These are phyloP conservation scores for Tricholoma hemisulphureum DNA, from an alignment of 768 basidiomycete species.

Conservation along the genomic window DNA sequence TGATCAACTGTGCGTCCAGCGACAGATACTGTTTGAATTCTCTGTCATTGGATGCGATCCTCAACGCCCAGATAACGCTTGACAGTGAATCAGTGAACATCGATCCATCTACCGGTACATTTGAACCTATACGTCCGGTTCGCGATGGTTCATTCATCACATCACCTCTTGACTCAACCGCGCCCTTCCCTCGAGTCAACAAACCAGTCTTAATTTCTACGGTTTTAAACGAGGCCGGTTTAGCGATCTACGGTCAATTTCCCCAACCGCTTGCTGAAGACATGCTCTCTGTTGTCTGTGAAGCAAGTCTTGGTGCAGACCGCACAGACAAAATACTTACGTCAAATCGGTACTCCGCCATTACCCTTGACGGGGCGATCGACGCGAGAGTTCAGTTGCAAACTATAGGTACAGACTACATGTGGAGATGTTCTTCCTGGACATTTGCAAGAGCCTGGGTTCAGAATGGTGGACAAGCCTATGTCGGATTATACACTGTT, in stretches of 20 bases:
- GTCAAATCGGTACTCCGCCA: constrained; percentile 46
- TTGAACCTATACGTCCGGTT: constrained; percentile 65
- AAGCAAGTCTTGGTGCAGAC: constrained; percentile 43
- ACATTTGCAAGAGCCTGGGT: constrained; percentile 70
- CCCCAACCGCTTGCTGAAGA: constrained; percentile 36
- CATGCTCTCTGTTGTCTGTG: constrained; percentile 38
- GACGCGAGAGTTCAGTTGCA: constrained; percentile 61
- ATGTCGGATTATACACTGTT: constrained; percentile 60
- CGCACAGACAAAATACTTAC: constrained; percentile 43
- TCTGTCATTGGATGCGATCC: constrained; percentile 49
- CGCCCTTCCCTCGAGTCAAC: constrained; percentile 54
- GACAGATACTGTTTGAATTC: constrained; percentile 50
- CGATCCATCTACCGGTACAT: constrained; percentile 51
- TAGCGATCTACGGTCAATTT: constrained; percentile 52
- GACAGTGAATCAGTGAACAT: constrained; percentile 40
- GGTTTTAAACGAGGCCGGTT: constrained; percentile 69
- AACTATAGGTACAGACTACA: constrained; percentile 61
- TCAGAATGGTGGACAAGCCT: constrained; percentile 61
- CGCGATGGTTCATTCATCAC: constrained; percentile 69
- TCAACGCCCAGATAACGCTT: constrained; percentile 52
- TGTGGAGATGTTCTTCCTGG: constrained; percentile 72
- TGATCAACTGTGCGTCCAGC: constrained; percentile 45
- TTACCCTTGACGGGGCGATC: constrained; percentile 26
- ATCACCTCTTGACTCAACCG: constrained; percentile 59
- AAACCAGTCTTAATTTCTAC: constrained; percentile 74